These are phyloP conservation scores for Leucosporidium yakuticum DNA, from an alignment of 768 basidiomycete genomes.

Conservation along the genomic window DNA sequence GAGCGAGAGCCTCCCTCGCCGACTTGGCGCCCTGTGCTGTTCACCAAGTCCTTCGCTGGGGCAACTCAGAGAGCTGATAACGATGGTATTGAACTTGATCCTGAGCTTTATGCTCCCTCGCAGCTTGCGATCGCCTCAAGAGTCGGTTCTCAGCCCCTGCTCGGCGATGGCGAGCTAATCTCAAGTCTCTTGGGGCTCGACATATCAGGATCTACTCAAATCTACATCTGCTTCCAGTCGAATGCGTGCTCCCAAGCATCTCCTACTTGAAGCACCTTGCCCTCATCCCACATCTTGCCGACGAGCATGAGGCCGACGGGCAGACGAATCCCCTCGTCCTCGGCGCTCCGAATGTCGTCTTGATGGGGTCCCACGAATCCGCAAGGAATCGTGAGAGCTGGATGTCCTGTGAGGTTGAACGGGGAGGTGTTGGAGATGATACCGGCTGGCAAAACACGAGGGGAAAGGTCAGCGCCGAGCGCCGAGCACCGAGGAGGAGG, in stretches of 20 bases:
- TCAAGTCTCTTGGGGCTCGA: no score
- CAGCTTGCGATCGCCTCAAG: no score
- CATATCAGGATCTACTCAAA: no score
- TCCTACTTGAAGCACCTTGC: neutral
- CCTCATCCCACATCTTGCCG: conserved; percentile 13
- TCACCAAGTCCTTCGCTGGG: no score
- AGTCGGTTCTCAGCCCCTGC: no score
- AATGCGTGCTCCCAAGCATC: conserved; percentile 8
- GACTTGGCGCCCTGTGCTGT: no score
- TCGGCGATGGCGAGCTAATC: no score
- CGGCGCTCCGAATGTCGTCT: neutral
- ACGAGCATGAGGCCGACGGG: conserved; percentile 4
- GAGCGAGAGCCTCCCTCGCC: neutral
- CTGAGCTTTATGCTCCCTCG: no score
- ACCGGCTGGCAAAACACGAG: neutral
- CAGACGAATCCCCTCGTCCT: conserved; percentile 1
- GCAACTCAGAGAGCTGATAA: no score
- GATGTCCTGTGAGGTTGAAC: conserved; percentile 11
- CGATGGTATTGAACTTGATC: no score
- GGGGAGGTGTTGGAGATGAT: conserved; percentile 6
- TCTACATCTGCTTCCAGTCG: conserved; percentile 11
- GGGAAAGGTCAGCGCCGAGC: neutral
- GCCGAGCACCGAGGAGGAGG: no score
- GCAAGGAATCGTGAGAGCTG: conserved; percentile 1
- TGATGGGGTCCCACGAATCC: conserved; percentile 1